Conservation (phyloP, 1,284 basidiomycete species). For the Cerioporus squamosus region DNA sequence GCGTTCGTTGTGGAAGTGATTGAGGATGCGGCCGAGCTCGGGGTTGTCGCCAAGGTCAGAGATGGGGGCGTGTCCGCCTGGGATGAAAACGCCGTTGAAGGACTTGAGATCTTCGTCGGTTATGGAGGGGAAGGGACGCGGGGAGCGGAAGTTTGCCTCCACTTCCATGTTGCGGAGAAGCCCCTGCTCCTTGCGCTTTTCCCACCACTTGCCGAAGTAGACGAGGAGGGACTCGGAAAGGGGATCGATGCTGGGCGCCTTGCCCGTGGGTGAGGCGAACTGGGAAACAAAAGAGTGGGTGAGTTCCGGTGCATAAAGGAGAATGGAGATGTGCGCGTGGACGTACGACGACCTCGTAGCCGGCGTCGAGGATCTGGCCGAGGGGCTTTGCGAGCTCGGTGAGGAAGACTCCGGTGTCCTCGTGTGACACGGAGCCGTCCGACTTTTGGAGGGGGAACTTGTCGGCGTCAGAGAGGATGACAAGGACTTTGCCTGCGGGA, state of each 20-base stretch:
- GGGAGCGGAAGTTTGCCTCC: slow-evolving; percentile 26
- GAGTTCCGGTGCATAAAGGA: too few relatives aligned
- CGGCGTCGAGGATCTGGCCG: slow-evolving; percentile 29
- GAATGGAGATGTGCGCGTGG: not conserved
- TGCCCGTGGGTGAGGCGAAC: slow-evolving; percentile 28
- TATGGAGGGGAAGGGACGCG: slow-evolving; percentile 30
- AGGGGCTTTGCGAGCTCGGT: too few relatives aligned
- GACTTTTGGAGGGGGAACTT: slow-evolving; percentile 27
- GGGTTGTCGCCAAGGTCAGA: slow-evolving; percentile 31
- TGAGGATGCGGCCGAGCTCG: slow-evolving; percentile 32
- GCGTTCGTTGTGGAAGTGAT: slow-evolving; percentile 28
- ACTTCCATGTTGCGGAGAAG: slow-evolving; percentile 26
- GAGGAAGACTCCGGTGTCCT: too few relatives aligned
- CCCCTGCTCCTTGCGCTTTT: slow-evolving; percentile 27
- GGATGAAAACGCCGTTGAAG: slow-evolving; percentile 33
- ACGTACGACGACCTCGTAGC: slow-evolving; percentile 29
- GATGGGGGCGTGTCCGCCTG: slow-evolving; percentile 33
- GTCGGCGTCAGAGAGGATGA: slow-evolving; percentile 34
- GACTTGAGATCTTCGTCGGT: slow-evolving; percentile 28
- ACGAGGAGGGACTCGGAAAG: slow-evolving; percentile 28
- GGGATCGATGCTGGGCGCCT: slow-evolving; percentile 28
- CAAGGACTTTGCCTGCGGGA: slow-evolving; percentile 28
- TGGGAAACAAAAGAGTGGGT: not conserved
- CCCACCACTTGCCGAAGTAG: slow-evolving; percentile 30
- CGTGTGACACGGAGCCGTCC: slow-evolving; percentile 26